Conservation (phyloP, 208 protist species). For the Phytomonas francai region DNA sequence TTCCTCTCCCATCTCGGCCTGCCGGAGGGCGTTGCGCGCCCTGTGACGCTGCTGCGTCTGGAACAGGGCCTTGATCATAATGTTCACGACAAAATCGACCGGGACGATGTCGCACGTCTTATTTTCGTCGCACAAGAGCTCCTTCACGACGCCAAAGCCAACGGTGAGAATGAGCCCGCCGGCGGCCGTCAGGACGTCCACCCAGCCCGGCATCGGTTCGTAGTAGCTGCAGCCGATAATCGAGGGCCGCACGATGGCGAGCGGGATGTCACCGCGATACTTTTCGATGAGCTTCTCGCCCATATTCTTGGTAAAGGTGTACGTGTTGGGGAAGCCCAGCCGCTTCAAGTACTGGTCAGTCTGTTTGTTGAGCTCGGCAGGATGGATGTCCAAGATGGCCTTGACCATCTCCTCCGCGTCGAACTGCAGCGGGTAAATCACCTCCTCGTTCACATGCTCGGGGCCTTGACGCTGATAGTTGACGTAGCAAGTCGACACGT, state of each 20-base stretch:
- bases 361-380: conserved; percentile 34
- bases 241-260: conserved; percentile 78
- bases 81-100: conserved; percentile 79
- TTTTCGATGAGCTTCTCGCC: conserved; percentile 62
- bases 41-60: conserved; percentile 41
- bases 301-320: conserved; percentile 87
- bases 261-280: conserved; percentile 47
- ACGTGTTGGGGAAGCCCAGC: conserved; percentile 82
- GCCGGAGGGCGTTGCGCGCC: conserved; percentile 12
- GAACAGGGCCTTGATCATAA: conserved; percentile 79
- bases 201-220: conserved; percentile 79
- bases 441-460: conserved; percentile 43
- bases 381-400: conserved; percentile 55
- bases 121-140: conserved; percentile 33
- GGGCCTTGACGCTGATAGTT: conserved; percentile 57
- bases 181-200: conserved; percentile 74
- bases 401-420: conserved; percentile 75
- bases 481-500: conserved; percentile 87
- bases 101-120: conserved; percentile 70
- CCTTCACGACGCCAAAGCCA: conserved; percentile 55
- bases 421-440: conserved; percentile 69
- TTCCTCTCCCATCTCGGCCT: conserved; percentile 3
- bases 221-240: conserved; percentile 73
- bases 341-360: conserved; percentile 34
- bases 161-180: conserved; percentile 67